phyloP scores from a whole-genome alignment of 1,284 basidiomycete genomes.

The Schizophyllum commune region DNA sequence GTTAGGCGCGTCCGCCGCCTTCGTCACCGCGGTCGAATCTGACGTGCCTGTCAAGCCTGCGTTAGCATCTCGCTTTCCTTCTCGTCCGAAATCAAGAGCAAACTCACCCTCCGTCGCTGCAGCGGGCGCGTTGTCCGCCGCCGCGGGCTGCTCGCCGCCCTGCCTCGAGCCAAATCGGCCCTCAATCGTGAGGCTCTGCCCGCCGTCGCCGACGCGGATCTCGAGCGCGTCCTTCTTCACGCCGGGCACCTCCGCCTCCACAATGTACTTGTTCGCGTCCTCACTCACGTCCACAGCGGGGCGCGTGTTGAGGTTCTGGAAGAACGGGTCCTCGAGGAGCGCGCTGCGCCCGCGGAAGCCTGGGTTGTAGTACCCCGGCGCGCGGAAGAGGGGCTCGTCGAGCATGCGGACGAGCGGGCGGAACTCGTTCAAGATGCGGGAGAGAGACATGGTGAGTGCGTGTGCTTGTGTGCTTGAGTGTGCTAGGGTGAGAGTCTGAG shows the following conservation, averaged over 20 bases:
- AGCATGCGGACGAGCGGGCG: conserved; percentile 67
- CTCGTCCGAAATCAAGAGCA: background rate
- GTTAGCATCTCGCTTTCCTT: conserved; percentile 3
- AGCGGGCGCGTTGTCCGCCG: conserved; percentile 13
- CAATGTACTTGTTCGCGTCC: conserved; percentile 53
- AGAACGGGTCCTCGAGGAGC: conserved; percentile 46
- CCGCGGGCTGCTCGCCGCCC: background rate
- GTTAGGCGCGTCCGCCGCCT: conserved; percentile 28
- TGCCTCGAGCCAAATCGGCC: conserved; percentile 30
- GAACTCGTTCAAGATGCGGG: conserved; percentile 64
- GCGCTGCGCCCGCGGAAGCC: conserved; percentile 19
- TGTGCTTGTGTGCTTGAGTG: background rate
- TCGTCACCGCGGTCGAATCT: conserved; percentile 17
- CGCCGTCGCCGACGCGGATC: conserved; percentile 60
- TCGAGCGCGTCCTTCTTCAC: conserved; percentile 72
- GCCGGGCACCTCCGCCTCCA: conserved; percentile 73
- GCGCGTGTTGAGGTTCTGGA: conserved; percentile 15
- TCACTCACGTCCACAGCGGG: conserved; percentile 57
- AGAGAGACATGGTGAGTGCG: conserved; percentile 45
- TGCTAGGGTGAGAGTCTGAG: conserved; percentile 1
- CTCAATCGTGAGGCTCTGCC: conserved; percentile 64
- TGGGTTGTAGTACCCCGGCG: background rate
- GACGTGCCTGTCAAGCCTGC: conserved; percentile 9
- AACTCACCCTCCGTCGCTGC: conserved; percentile 22
- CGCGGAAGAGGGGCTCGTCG: conserved; percentile 23